Evolutionary conservation across 441 rosid species (phyloP), one percentile per base, ranked within the genome.

Genomic region (Adansonia gregorii): DNA sequence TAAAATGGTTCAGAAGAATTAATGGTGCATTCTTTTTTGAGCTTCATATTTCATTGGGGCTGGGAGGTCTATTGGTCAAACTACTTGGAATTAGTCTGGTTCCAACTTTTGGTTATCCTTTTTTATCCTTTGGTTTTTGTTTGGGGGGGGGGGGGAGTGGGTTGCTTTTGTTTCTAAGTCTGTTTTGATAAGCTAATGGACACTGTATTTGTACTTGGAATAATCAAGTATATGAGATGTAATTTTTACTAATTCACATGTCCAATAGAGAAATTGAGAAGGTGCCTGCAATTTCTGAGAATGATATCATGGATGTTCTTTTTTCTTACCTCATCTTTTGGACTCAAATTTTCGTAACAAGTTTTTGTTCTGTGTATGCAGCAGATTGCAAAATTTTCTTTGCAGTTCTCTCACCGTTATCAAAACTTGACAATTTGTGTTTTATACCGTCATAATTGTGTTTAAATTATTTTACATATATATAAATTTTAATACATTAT

Each of bases 1-100:
- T 64, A 64, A 58, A 43, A 72, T 61, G 54, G 80, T 81, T 69
- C 11, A 60, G 31, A 15, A 65, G 78, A 46, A 69, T 46, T 3
- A 14, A n/a, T 19, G n/a, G 63, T 46, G 72, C 31, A 24, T 31
- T 19, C 59, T 48, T 43, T 46, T 52, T 11, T 48, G 31, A 73
- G 39, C 63, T 56, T 55, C 60, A 43, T 27, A 27, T 39, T 20
- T 64, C 54, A 27, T 41, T 43, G 78, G 49, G 48, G 64, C 66
- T 3, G 76, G 27, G 56, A 14, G 5, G 54, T 45, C 41, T 56
- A 11, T 19, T 5, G 76, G 74, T 59, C 71, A 24, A 76, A 76
- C 60, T 58, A 45, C 65, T 56, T 11, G 10, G 49, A 35, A 51
- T 76, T 52, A 7, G 56, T 76, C 49, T 46, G 56, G 19, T 70